Percentiles rank a stretch among this genome's conserved stretches.
Conservation (phyloP, 106 monocot species). For the Apostasia shenzhenica region DNA sequence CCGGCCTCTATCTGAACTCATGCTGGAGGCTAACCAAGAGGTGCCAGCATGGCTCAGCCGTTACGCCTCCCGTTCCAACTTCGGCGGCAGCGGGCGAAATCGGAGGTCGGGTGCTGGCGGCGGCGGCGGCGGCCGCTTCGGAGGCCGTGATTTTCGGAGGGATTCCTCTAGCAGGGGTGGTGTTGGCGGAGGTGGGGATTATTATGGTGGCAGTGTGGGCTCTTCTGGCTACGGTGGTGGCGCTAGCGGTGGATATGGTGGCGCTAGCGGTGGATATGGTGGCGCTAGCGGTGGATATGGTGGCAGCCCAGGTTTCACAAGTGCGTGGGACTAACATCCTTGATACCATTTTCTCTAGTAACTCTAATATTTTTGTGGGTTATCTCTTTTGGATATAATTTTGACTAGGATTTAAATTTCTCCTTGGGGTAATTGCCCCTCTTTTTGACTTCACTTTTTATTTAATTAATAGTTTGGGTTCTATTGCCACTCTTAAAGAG, state of each 20-base stretch:
- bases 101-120: slow-evolving; percentile 14
- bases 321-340: slow-evolving; percentile 43
- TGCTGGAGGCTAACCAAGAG: slow-evolving; percentile 69
- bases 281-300: slow-evolving; percentile 14
- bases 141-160: slow-evolving; percentile 46
- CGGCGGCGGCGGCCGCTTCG: slow-evolving; percentile 36
- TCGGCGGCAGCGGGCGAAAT: slow-evolving; percentile 32
- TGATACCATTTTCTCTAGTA: not conserved
- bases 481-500: too few relatives aligned
- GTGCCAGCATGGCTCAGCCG: slow-evolving; percentile 52
- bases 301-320: slow-evolving; percentile 22
- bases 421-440: slow-evolving; percentile 6
- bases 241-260: slow-evolving; percentile 3
- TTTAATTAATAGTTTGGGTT: too few relatives aligned
- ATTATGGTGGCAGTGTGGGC: slow-evolving; percentile 4
- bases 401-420: slow-evolving; percentile 5
- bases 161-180: slow-evolving; percentile 24
- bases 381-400: slow-evolving; percentile 3
- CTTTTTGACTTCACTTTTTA: not conserved
- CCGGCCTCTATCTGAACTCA: slow-evolving; percentile 40
- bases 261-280: slow-evolving; percentile 7
- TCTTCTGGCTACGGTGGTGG: slow-evolving; percentile 9
- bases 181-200: slow-evolving; percentile 18
- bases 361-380: not conserved
- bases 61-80: slow-evolving; percentile 29